phyloP scores from a whole-genome alignment of 495 filamentous ascomycete species.

The Echria macrotheca region DNA sequence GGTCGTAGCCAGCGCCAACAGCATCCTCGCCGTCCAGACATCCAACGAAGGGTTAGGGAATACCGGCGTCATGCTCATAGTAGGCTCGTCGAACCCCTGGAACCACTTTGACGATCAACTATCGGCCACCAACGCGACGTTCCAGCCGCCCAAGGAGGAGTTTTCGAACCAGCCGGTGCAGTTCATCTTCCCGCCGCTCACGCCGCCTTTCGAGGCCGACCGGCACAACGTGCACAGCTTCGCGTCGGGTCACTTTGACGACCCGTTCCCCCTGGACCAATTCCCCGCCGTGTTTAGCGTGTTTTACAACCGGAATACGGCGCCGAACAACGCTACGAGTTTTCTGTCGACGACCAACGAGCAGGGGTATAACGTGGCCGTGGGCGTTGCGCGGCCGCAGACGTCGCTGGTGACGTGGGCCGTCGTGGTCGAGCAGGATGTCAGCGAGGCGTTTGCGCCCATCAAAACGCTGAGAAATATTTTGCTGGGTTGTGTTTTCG shows the following conservation, averaged over 20 bases:
- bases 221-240: constrained; percentile 46
- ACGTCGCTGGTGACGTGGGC: constrained; percentile 70
- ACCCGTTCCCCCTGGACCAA: constrained; percentile 49
- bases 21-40: constrained; percentile 51
- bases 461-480: constrained; percentile 69
- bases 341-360: constrained; percentile 66
- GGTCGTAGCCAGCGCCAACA: constrained; percentile 56
- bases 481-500: constrained; percentile 78
- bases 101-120: constrained; percentile 54
- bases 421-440: constrained; percentile 71
- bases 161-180: constrained; percentile 37
- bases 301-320: constrained; percentile 40
- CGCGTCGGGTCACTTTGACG: constrained; percentile 31
- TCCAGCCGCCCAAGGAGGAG: constrained; percentile 23
- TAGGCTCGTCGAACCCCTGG: constrained; percentile 57
- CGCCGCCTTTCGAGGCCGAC: constrained; percentile 28
- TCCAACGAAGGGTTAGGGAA: constrained; percentile 62
- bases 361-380: constrained; percentile 55
- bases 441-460: constrained; percentile 66
- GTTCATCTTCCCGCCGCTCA: constrained; percentile 43
- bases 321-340: constrained; percentile 57
- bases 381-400: constrained; percentile 63
- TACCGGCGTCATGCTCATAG: constrained; percentile 60
- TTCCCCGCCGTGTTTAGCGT: constrained; percentile 55
- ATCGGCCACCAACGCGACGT: constrained; percentile 32